Conservation (phyloP, 176 grass and related monocot genomes). For the Aechmea fasciata region DNA sequence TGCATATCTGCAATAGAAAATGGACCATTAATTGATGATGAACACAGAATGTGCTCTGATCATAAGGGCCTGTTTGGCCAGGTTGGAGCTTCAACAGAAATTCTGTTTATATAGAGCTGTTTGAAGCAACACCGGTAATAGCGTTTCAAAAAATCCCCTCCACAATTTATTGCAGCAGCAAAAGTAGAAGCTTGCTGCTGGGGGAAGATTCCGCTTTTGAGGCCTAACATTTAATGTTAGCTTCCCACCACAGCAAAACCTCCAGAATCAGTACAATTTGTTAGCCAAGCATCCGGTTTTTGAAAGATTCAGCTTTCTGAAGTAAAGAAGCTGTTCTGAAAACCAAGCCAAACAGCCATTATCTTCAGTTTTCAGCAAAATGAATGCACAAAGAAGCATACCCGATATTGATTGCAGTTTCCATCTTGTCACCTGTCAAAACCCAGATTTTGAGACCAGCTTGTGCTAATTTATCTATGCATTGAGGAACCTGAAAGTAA, state of each 20-base stretch:
- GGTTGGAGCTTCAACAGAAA: background rate
- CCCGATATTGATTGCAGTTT: conserved; percentile 99
- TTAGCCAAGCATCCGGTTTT: no score
- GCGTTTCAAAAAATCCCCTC: no score
- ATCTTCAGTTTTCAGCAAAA: background rate
- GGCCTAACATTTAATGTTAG: no score
- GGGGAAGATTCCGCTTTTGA: no score
- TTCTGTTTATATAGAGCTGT: background rate
- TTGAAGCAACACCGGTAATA: background rate
- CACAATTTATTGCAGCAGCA: no score
- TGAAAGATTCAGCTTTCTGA: background rate
- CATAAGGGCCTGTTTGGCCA: background rate
- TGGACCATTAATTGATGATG: background rate
- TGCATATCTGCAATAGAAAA: conserved; percentile 70
- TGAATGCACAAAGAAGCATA: conserved; percentile 23
- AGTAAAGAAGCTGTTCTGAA: background rate
- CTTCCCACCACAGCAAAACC: no score
- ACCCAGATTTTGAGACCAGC: conserved; percentile 99
- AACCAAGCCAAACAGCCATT: conserved; percentile 2
- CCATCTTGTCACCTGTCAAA: conserved; percentile 99
- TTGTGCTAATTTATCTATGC: conserved; percentile 93
- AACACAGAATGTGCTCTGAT: background rate
- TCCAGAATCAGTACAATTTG: no score
- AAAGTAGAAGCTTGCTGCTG: no score
- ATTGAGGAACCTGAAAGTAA: conserved; percentile 75